A percentile compares a stretch with the other conserved stretches of the same genome.
These are phyloP conservation scores for Phytophthora crassamura DNA, from an alignment of 352 stramenopile species.

Conservation along the genomic window DNA sequence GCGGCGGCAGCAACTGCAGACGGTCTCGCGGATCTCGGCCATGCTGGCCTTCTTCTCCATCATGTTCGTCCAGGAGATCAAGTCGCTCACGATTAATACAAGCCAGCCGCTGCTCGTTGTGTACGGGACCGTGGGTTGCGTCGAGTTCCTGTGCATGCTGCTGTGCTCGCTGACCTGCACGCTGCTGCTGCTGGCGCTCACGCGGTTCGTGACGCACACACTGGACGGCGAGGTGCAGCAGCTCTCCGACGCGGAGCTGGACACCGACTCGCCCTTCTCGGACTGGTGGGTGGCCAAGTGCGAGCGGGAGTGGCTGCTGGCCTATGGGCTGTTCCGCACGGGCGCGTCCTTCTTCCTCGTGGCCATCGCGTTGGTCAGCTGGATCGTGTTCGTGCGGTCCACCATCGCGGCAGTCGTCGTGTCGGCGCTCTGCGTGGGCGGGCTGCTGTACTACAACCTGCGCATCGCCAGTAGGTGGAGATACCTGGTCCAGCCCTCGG, in stretches of 20 bases:
- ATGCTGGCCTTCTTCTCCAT: constrained; percentile 77
- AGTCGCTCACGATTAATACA: constrained; percentile 44
- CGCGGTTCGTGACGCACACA: constrained; percentile 80
- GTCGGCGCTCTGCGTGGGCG: constrained; percentile 49
- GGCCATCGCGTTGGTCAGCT: constrained; percentile 59
- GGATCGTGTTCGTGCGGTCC: constrained; percentile 67
- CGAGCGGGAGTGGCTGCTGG: constrained; percentile 76
- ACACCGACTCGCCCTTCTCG: constrained; percentile 73
- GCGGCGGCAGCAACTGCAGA: constrained; percentile 67
- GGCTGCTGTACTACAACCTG: constrained; percentile 73
- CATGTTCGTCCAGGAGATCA: constrained; percentile 79
- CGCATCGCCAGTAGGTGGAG: constrained; percentile 74
- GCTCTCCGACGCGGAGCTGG: constrained; percentile 63
- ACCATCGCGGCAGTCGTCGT: constrained; percentile 49
- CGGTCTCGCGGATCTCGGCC: constrained; percentile 68
- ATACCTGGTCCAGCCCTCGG: constrained; percentile 71
- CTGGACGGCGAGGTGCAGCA: constrained; percentile 70
- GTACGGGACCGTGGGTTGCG: constrained; percentile 61
- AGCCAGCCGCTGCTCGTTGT: constrained; percentile 62
- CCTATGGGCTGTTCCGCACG: constrained; percentile 70
- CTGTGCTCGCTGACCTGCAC: constrained; percentile 76
- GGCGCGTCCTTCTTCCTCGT: constrained; percentile 72
- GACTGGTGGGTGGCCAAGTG: constrained; percentile 75
- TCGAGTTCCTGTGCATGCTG: constrained; percentile 83
- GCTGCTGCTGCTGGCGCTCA: constrained; percentile 75